Conservation (phyloP, 495 filamentous ascomycete species). For the Talaromyces thailandensis region DNA sequence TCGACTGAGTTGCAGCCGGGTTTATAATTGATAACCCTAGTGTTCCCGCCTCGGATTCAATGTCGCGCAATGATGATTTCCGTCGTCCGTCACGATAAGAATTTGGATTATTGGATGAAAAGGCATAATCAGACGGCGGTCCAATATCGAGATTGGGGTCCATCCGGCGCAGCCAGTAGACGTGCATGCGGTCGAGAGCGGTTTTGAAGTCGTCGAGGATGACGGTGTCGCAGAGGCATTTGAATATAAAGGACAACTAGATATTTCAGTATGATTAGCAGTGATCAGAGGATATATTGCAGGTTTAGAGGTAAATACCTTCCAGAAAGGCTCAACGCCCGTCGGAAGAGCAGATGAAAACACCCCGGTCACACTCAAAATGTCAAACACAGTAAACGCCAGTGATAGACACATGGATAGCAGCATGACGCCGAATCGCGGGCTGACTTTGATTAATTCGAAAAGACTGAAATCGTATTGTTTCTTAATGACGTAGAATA, state of each 20-base stretch:
- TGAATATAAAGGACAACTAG: conserved; percentile 35
- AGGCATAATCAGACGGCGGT: neutral
- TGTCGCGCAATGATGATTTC: neutral
- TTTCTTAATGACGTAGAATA: conserved; percentile 46
- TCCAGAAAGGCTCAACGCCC: conserved; percentile 34
- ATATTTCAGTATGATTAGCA: neutral
- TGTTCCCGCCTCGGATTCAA: neutral
- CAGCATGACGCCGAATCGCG: conserved; percentile 50
- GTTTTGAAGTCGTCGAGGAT: conserved; percentile 44
- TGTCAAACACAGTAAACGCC: conserved; percentile 44
- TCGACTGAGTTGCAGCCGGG: neutral
- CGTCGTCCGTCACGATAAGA: neutral
- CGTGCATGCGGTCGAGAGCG: conserved; percentile 25
- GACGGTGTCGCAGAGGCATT: conserved; percentile 37
- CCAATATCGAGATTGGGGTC: neutral
- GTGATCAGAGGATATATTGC: neutral
- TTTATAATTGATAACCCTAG: neutral
- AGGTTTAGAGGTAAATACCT: conserved; percentile 12
- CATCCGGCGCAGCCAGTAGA: conserved; percentile 14
- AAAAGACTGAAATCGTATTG: conserved; percentile 41
- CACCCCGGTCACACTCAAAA: conserved; percentile 20
- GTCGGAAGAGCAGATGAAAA: conserved; percentile 21
- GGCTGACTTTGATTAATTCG: conserved; percentile 39
- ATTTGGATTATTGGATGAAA: neutral
- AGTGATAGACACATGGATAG: conserved; percentile 44